Evolutionary conservation across 2,329 filamentous ascomycete genomes (phyloP), one percentile per base, ranked within the genome.

Genomic region (Fusarium fujikuroi): DNA sequence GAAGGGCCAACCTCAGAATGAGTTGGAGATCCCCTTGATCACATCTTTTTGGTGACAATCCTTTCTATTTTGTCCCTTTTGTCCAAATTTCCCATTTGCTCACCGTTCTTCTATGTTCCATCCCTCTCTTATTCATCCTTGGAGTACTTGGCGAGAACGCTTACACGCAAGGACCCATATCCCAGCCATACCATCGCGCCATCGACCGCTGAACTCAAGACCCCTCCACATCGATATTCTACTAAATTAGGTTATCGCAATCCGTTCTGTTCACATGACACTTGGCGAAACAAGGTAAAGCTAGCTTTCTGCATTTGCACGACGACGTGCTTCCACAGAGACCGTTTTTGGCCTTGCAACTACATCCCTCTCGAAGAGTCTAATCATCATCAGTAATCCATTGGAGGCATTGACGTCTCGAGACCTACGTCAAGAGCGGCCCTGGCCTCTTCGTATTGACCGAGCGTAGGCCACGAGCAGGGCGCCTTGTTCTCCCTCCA

Each of bases 251-350:
- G 15, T 42, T 42, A 3, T 9, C 39, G 7, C 39, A 23, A 7
- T 42, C 14, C 6, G 0, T 4, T 16, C 40, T 7, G n/a, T 10
- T 23, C 0, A 42, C 14, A 16, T 42, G 40, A 11, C n/a, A 42
- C n/a, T 42, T 23, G 0, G n/a, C 1, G 15, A 42, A 42, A 23
- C n/a, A 16, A 42, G 40, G 15, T 7, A 42, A 14, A 7, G 14
- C 15, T 7, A 23, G 15, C n/a, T 42, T 42, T 7, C n/a, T 42
- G 5, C 40, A 42, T 42, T 42, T 16, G n/a, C 40, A 42, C 15
- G 3, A 7, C n/a, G 40, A 23, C 6, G 5, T 42, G 40, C 15
- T 10, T 42, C n/a, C 40, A 10, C 40, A 42, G 15, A 42, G 40
- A 4, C 6, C n/a, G 9, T 43, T 16, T 18, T 11, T 43, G 5